phyloP scores from a whole-genome alignment of 768 basidiomycete genomes.

The Russula ochroleuca region DNA sequence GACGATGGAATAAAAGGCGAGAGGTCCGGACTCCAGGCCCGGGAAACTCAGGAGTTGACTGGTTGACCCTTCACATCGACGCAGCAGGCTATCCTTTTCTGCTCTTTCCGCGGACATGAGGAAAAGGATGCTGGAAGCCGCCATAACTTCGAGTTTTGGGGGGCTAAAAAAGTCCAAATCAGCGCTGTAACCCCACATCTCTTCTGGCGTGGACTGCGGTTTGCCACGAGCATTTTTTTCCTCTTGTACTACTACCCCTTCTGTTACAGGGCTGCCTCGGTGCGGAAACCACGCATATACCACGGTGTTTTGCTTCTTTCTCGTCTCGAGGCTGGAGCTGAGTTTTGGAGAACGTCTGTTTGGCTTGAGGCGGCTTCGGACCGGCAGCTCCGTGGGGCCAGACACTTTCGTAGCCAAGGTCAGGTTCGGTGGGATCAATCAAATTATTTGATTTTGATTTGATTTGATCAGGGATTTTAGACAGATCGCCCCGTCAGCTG shows the following conservation, averaged over 20 bases:
- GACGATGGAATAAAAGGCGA: background rate
- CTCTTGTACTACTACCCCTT: background rate
- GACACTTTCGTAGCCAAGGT: background rate
- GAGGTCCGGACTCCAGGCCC: background rate
- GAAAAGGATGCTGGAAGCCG: background rate
- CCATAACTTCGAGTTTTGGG: background rate
- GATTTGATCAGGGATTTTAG: background rate
- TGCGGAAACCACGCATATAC: slow-evolving; percentile 5
- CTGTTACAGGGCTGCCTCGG: background rate
- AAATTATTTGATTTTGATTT: background rate
- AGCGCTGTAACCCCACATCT: background rate
- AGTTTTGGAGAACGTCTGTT: background rate
- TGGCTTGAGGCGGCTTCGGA: slow-evolving; percentile 1
- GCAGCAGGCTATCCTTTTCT: background rate
- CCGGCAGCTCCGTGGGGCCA: slow-evolving; percentile 7
- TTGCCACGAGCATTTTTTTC: background rate
- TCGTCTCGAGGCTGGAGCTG: background rate
- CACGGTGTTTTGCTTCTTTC: background rate
- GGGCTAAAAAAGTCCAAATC: background rate
- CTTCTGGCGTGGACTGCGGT: background rate
- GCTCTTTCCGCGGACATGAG: background rate
- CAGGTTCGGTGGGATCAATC: background rate
- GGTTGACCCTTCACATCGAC: background rate
- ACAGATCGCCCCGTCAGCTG: background rate
- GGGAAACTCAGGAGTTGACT: background rate